Percentiles rank a stretch among this genome's conserved stretches.
These are phyloP conservation scores for Fusarium anthophilum DNA, from an alignment of 2,329 filamentous ascomycete genomes.

Conservation along the genomic window DNA sequence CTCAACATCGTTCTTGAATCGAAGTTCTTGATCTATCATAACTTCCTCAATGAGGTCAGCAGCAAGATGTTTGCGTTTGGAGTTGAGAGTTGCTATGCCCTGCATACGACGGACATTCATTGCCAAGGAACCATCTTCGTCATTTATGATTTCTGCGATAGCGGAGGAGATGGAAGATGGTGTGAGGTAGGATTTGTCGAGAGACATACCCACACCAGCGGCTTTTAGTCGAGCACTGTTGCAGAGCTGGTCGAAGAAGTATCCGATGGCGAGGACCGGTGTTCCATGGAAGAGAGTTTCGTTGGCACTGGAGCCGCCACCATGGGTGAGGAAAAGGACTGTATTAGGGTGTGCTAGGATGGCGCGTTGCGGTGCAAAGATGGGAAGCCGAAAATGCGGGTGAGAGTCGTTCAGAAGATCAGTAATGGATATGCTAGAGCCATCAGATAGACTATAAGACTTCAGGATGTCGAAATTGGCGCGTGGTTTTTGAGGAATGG, in stretches of 20 bases:
- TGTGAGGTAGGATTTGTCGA: slow-evolving; percentile 51
- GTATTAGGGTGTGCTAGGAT: slow-evolving; percentile 49
- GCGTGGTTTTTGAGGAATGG: slow-evolving; percentile 39
- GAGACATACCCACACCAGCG: slow-evolving; percentile 47
- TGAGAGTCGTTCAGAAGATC: slow-evolving; percentile 44
- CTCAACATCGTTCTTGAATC: slow-evolving; percentile 27
- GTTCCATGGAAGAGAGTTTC: slow-evolving; percentile 53
- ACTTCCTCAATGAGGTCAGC: slow-evolving; percentile 55
- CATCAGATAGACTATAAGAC: slow-evolving; percentile 18
- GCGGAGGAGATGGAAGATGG: slow-evolving; percentile 44
- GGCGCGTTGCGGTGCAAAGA: slow-evolving; percentile 54
- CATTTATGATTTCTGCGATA: slow-evolving; percentile 41
- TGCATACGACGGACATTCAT: slow-evolving; percentile 50
- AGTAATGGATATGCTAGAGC: slow-evolving; percentile 1
- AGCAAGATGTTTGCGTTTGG: slow-evolving; percentile 49
- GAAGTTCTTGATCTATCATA: slow-evolving; percentile 48
- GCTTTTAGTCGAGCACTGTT: slow-evolving; percentile 49
- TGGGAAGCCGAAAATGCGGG: slow-evolving; percentile 44
- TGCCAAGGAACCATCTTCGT: slow-evolving; percentile 43
- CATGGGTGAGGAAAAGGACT: slow-evolving; percentile 53
- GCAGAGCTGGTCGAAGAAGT: slow-evolving; percentile 54
- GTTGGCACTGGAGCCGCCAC: slow-evolving; percentile 53
- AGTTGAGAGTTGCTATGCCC: slow-evolving; percentile 50
- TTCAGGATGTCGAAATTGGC: slow-evolving; percentile 35
- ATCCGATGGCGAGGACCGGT: slow-evolving; percentile 48